phyloP scores from a whole-genome alignment of 352 stramenopile species.

The Globisporangium uncinulatum region DNA sequence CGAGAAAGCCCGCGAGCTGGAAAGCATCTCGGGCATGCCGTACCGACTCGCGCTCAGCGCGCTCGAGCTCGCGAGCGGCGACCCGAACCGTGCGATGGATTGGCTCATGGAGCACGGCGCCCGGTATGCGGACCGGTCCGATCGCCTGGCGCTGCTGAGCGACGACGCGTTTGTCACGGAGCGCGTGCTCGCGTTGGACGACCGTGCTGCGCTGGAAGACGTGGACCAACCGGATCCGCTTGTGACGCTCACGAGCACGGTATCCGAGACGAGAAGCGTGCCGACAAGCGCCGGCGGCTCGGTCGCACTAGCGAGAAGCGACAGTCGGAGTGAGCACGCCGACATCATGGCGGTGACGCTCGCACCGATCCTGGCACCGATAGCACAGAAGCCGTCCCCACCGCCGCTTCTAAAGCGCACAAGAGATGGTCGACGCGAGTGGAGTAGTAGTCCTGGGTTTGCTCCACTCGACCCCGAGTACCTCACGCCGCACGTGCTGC shows the following conservation, averaged over 20 bases:
- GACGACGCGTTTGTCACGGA: conserved; percentile 42
- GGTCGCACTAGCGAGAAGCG: not conserved
- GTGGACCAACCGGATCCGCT: conserved; percentile 69
- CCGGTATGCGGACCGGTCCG: conserved; percentile 47
- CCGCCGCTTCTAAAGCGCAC: conserved; percentile 2
- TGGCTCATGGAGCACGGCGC: conserved; percentile 83
- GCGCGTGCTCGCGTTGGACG: conserved; percentile 38
- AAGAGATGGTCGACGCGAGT: conserved; percentile 13
- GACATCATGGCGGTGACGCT: conserved; percentile 78
- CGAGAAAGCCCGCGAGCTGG: conserved; percentile 62
- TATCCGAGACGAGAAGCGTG: conserved; percentile 1
- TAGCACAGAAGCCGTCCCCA: conserved; percentile 18
- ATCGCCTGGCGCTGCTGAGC: conserved; percentile 35
- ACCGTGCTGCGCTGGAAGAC: conserved; percentile 69
- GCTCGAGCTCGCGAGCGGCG: conserved; percentile 70
- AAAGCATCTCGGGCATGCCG: conserved; percentile 75
- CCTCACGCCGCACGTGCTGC: conserved; percentile 61
- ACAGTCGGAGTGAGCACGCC: conserved; percentile 24
- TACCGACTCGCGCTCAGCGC: conserved; percentile 53
- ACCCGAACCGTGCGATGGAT: conserved; percentile 83
- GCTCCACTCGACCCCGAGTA: conserved; percentile 70
- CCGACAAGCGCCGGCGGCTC: not conserved
- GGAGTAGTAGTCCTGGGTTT: conserved; percentile 32
- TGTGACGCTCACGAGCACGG: conserved; percentile 23
- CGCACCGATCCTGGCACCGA: conserved; percentile 63